Conservation (phyloP, 2,329 filamentous ascomycete genomes). For the Huntiella moniliformis region DNA sequence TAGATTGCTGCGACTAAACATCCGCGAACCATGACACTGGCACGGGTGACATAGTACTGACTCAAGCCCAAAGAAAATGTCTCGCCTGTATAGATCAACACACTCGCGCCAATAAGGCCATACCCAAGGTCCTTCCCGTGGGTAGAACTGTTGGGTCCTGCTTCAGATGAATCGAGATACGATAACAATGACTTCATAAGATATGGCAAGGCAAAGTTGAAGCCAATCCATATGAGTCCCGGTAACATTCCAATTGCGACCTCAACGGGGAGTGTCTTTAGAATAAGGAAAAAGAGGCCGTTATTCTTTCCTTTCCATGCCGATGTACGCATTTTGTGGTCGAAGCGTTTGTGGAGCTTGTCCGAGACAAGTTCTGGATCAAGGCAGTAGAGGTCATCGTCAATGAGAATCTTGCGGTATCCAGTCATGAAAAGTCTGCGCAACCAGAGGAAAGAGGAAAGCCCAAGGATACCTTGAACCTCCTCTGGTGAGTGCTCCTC, state of each 20-base stretch:
- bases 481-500: conserved; percentile 23
- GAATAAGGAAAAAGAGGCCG: conserved; percentile 17
- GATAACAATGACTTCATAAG: conserved; percentile 22
- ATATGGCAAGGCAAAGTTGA: conserved; percentile 25
- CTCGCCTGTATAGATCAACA: conserved; percentile 23
- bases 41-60: conserved; percentile 21
- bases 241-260: conserved; percentile 21
- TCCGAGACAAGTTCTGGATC: conserved; percentile 16
- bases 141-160: background rate
- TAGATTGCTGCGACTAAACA: conserved; percentile 20
- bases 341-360: conserved; percentile 13
- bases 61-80: conserved; percentile 23
- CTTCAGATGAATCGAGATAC: conserved; percentile 17
- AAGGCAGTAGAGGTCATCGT: conserved; percentile 20
- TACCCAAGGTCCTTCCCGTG: conserved; percentile 17
- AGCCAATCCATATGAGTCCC: conserved; percentile 21
- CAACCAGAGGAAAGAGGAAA: conserved; percentile 20
- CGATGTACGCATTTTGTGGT: conserved; percentile 10
- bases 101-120: conserved; percentile 24
- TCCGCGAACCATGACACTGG: conserved; percentile 18
- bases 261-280: conserved; percentile 17
- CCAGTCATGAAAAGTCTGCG: conserved; percentile 20
- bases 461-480: conserved; percentile 18
- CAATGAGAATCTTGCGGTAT: conserved; percentile 18
- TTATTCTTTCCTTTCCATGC: conserved; percentile 12